phyloP scores from a whole-genome alignment of 2,329 filamentous ascomycete species.

The Amauroascus verrucosus region DNA sequence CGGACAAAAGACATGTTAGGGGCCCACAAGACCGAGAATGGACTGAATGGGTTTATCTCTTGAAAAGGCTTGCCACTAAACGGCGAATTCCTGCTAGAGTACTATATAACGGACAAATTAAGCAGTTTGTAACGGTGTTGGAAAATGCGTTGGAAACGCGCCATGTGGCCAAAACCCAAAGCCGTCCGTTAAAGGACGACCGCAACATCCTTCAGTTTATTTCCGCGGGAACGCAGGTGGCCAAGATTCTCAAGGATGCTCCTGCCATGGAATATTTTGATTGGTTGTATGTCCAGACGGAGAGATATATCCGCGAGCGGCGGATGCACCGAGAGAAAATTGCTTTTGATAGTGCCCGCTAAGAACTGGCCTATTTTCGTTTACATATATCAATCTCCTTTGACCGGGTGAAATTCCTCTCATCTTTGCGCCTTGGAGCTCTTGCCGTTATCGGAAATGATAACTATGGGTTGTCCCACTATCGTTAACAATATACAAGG shows the following conservation, averaged over 20 bases:
- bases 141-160: constrained; percentile 85
- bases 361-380: neutral
- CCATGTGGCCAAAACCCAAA: constrained; percentile 74
- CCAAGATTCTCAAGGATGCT: constrained; percentile 76
- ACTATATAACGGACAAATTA: constrained; percentile 81
- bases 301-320: constrained; percentile 65
- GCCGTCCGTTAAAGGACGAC: constrained; percentile 74
- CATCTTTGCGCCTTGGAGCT: neutral
- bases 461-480: neutral
- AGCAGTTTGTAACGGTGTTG: constrained; percentile 77
- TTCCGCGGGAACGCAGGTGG: constrained; percentile 76
- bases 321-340: constrained; percentile 21
- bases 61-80: constrained; percentile 78
- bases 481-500: neutral
- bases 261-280: constrained; percentile 74
- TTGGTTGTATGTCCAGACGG: constrained; percentile 69
- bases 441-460: neutral
- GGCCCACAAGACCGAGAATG: constrained; percentile 70
- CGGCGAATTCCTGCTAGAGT: constrained; percentile 73
- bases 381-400: neutral
- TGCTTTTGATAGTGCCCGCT: constrained; percentile 5
- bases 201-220: constrained; percentile 80
- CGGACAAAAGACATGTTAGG: constrained; percentile 69
- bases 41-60: constrained; percentile 84
- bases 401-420: neutral